phyloP scores from a whole-genome alignment of 108 stramenopile genomes.

The Fragilariopsis cylindrus region DNA sequence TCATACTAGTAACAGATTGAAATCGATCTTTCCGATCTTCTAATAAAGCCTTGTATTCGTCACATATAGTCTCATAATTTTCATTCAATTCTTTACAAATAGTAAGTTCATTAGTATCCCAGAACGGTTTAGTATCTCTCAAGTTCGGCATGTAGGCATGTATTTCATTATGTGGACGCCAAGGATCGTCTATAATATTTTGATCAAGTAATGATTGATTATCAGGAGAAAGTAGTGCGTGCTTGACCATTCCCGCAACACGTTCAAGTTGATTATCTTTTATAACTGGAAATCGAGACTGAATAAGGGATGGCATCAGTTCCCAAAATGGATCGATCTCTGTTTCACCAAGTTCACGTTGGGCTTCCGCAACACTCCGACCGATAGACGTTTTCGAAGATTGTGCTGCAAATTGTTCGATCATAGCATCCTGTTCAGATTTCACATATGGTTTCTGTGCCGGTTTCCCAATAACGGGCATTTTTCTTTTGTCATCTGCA shows the following conservation, averaged over 20 bases:
- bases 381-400: conserved; percentile 58
- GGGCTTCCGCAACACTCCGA: conserved; percentile 52
- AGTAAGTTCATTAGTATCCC: conserved; percentile 56
- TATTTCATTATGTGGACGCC: conserved; percentile 74
- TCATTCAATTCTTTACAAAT: conserved; percentile 59
- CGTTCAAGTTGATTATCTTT: conserved; percentile 59
- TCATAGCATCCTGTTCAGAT: conserved; percentile 63
- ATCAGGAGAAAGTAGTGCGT: conserved; percentile 29
- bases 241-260: conserved; percentile 72
- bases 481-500: conserved; percentile 18
- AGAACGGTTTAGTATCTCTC: conserved; percentile 63
- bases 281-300: conserved; percentile 65
- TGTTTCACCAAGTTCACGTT: conserved; percentile 13
- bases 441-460: conserved; percentile 45
- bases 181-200: conserved; percentile 58
- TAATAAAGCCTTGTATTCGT: conserved; percentile 70
- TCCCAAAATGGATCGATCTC: conserved; percentile 82
- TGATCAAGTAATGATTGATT: conserved; percentile 45
- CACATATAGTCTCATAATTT: conserved; percentile 68
- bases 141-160: conserved; percentile 86
- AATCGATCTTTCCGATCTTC: conserved; percentile 71
- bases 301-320: conserved; percentile 72
- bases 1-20: conserved; percentile 85
- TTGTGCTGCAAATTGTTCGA: conserved; percentile 52
- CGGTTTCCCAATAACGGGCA: not conserved